phyloP scores from a whole-genome alignment of 2,329 filamentous ascomycete species.

The Aschersonia sp. region DNA sequence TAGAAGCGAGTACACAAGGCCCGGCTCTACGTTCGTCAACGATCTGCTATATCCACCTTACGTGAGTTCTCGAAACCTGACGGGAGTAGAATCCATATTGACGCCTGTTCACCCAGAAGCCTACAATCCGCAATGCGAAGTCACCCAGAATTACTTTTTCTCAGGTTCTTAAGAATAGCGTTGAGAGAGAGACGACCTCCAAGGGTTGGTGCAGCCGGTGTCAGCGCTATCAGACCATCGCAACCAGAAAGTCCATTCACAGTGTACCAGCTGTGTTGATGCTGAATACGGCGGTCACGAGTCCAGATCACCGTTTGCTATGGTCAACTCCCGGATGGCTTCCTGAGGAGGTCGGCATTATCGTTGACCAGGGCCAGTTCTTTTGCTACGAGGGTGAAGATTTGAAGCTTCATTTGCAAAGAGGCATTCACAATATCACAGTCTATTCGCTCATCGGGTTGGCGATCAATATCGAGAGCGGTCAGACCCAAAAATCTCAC shows the following conservation, averaged over 20 bases:
- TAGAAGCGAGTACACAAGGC: conserved; percentile 68
- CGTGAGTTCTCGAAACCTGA: conserved; percentile 11
- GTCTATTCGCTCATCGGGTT: conserved; percentile 88
- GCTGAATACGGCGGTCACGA: conserved; percentile 68
- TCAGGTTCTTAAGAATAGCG: conserved; percentile 79
- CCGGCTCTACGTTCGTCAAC: conserved; percentile 68
- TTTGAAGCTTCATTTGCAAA: conserved; percentile 63
- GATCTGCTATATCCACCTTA: conserved; percentile 65
- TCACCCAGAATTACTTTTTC: conserved; percentile 58
- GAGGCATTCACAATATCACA: conserved; percentile 65
- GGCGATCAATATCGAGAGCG: conserved; percentile 79
- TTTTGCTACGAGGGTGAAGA: conserved; percentile 93
- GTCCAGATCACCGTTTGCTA: conserved; percentile 58
- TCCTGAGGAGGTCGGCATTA: conserved; percentile 85
- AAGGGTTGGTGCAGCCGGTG: conserved; percentile 91
- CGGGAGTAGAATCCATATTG: not conserved
- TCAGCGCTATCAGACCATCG: conserved; percentile 77
- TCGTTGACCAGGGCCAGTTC: conserved; percentile 81
- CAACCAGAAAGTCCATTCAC: conserved; percentile 72
- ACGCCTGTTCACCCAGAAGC: conserved; percentile 21
- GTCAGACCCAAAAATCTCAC: conserved; percentile 75
- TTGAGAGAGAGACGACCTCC: conserved; percentile 78
- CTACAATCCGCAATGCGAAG: conserved; percentile 31
- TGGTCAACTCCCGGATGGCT: conserved; percentile 89
- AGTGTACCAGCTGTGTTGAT: conserved; percentile 74